Percentiles rank a stretch among this genome's conserved stretches.
phyloP scores from a whole-genome alignment of 305 asterid species.

The Fraxinus paxiana region DNA sequence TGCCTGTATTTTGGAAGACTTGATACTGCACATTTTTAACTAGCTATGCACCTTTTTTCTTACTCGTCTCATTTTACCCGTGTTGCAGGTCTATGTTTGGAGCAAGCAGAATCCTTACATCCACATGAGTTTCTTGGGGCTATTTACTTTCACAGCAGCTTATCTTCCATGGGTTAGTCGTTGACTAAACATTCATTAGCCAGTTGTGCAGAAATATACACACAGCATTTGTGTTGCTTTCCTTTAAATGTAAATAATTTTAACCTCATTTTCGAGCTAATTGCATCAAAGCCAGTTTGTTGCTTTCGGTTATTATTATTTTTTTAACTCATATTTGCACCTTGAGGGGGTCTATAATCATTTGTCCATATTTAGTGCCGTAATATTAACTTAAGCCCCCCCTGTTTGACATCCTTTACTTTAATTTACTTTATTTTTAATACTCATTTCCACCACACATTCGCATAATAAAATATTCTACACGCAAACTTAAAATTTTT shows the following conservation, averaged over 20 bases:
- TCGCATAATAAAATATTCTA: no score
- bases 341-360: constrained; percentile 5
- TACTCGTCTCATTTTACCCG: constrained; percentile 6
- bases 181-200: constrained; percentile 15
- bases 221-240: not conserved
- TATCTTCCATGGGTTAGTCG: constrained; percentile 93
- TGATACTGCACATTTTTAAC: not conserved
- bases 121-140: constrained; percentile 98
- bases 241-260: not conserved
- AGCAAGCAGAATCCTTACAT: constrained; percentile 97
- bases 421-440: no score
- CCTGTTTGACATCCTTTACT: no score
- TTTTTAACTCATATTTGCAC: not conserved
- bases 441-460: no score
- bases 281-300: not conserved
- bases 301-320: not conserved
- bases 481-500: no score
- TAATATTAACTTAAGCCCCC: not conserved
- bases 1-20: constrained; percentile 9
- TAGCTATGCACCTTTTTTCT: not conserved
- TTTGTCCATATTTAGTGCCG: constrained; percentile 8
- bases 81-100: constrained; percentile 88
- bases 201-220: not conserved
- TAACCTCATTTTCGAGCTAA: not conserved
- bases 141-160: constrained; percentile 96